phyloP scores from a whole-genome alignment of 345 rosid genomes.

The Hypericum perforatum region DNA sequence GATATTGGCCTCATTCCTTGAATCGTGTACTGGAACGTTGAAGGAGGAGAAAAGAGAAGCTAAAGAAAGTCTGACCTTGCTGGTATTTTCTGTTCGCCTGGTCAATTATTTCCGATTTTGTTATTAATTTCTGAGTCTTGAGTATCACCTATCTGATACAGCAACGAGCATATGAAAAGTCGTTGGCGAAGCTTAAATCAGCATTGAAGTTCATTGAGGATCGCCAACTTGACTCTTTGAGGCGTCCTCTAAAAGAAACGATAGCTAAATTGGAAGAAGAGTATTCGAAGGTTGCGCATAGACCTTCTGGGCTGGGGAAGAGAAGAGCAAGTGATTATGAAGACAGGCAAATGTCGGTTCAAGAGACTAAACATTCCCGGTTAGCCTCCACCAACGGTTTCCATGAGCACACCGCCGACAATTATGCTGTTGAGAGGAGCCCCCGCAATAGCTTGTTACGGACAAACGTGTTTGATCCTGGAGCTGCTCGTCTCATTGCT shows the following conservation, averaged over 20 bases:
- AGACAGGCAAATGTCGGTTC: slow-evolving; percentile 23
- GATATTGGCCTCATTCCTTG: slow-evolving; percentile 41
- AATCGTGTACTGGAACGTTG: slow-evolving; percentile 36
- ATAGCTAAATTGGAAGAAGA: slow-evolving; percentile 44
- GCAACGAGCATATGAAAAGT: slow-evolving; percentile 44
- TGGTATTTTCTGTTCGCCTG: slow-evolving; percentile 24
- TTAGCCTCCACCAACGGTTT: background rate
- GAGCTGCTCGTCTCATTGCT: too few relatives aligned
- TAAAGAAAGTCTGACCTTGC: slow-evolving; percentile 19
- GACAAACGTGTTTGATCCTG: slow-evolving; percentile 3
- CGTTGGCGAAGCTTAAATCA: slow-evolving; percentile 37
- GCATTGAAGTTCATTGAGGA: slow-evolving; percentile 43
- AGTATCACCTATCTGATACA: slow-evolving; percentile 20
- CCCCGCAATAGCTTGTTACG: background rate
- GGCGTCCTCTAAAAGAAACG: slow-evolving; percentile 42
- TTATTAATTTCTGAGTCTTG: slow-evolving; percentile 1
- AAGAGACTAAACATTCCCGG: slow-evolving; percentile 41
- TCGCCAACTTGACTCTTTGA: slow-evolving; percentile 37
- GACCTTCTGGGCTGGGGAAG: slow-evolving; percentile 28
- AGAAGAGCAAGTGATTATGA: slow-evolving; percentile 36
- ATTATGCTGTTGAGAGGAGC: too few relatives aligned
- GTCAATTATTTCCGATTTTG: background rate
- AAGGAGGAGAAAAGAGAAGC: slow-evolving; percentile 32
- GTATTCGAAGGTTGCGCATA: slow-evolving; percentile 28
- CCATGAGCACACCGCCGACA: too few relatives aligned